phyloP scores from a whole-genome alignment of 1,284 basidiomycete species.

The Xanthoconium separans region DNA sequence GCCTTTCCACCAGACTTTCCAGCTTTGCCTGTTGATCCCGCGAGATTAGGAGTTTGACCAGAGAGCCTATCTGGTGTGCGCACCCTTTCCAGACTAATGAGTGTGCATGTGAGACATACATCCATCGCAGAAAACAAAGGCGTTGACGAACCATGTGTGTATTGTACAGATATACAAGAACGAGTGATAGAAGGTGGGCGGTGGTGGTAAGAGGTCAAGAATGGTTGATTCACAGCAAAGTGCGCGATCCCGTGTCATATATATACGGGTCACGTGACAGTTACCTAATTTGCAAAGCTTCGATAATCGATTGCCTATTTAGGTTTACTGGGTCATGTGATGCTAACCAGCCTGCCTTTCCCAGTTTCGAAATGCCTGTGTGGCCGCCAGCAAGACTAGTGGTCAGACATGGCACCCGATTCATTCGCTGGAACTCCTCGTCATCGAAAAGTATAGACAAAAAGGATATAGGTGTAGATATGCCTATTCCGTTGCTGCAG shows the following conservation, averaged over 20 bases:
- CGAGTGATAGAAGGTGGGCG: conserved; percentile 20
- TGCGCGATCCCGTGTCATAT: conserved; percentile 30
- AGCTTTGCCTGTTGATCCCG: conserved; percentile 43
- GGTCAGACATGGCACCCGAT: conserved; percentile 4
- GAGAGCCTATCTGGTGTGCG: conserved; percentile 7
- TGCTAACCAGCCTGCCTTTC: not conserved
- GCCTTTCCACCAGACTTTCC: conserved; percentile 65
- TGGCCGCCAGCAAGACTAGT: conserved; percentile 11
- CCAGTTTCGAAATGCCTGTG: conserved; percentile 21
- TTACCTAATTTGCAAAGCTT: conserved; percentile 17
- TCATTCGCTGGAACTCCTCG: conserved; percentile 26
- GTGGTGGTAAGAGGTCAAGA: conserved; percentile 46
- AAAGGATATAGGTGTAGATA: conserved; percentile 8
- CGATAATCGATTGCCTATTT: too few relatives aligned
- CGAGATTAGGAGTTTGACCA: conserved; percentile 7
- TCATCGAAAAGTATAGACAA: conserved; percentile 15
- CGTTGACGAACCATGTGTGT: conserved; percentile 38
- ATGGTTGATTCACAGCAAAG: conserved; percentile 41
- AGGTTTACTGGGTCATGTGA: not conserved
- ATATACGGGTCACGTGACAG: conserved; percentile 46
- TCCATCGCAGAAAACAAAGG: not conserved
- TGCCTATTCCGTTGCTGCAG: conserved; percentile 54
- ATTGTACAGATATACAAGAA: conserved; percentile 26
- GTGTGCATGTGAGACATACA: conserved; percentile 6
- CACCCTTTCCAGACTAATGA: conserved; percentile 51